These are phyloP conservation scores for Asterophora parasitica DNA, from an alignment of 768 basidiomycete species.

Conservation along the genomic window DNA sequence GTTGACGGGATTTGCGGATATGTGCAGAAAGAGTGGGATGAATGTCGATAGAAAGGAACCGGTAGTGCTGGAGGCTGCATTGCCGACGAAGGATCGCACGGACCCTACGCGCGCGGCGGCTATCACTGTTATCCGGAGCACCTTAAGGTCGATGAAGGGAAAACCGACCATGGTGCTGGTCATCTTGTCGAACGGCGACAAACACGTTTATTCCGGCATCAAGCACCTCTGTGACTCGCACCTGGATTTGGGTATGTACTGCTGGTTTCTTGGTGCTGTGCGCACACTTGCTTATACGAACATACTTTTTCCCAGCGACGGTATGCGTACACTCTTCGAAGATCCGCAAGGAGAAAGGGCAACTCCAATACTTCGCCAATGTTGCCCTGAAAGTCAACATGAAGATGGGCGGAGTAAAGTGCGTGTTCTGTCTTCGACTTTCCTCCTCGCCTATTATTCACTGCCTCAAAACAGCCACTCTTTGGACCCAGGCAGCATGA, in stretches of 20 bases:
- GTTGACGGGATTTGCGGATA: conserved; percentile 50
- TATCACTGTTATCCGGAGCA: conserved; percentile 37
- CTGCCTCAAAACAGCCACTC: conserved; percentile 30
- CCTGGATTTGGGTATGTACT: conserved; percentile 48
- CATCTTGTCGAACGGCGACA: conserved; percentile 65
- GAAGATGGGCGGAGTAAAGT: conserved; percentile 81
- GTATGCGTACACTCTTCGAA: conserved; percentile 73
- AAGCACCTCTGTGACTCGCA: conserved; percentile 67
- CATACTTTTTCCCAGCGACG: conserved; percentile 36
- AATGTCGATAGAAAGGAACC: conserved; percentile 35
- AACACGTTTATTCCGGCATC: conserved; percentile 71
- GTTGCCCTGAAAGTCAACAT: conserved; percentile 80
- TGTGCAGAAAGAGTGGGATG: conserved; percentile 68
- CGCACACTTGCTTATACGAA: background rate
- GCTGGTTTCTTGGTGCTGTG: background rate
- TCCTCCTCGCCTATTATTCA: background rate
- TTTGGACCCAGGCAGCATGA: conserved; percentile 46
- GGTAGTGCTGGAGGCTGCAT: conserved; percentile 30
- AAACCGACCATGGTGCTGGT: conserved; percentile 60
- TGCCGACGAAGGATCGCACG: conserved; percentile 46
- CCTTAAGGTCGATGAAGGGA: conserved; percentile 34
- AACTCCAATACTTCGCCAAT: conserved; percentile 71
- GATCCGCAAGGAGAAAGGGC: conserved; percentile 65
- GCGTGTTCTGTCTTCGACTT: conserved; percentile 20
- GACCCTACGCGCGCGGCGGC: conserved; percentile 55